phyloP scores from a whole-genome alignment of 1,139 yeast genomes.

The Sugiyamaella sp. region DNA sequence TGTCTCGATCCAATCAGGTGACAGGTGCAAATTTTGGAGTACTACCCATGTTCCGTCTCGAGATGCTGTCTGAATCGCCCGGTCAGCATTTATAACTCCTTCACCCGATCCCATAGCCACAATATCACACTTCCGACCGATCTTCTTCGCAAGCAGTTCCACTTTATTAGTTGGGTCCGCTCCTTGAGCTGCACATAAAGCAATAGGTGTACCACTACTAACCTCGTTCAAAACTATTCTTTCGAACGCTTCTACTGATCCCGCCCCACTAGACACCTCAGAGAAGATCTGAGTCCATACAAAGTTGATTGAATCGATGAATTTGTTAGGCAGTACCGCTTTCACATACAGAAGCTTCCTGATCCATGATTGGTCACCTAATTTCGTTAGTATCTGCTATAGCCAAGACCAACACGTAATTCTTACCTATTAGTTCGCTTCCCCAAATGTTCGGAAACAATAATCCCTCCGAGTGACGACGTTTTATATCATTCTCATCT shows the following conservation, averaged over 20 bases:
- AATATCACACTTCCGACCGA: slow-evolving; percentile 41
- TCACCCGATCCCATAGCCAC: slow-evolving; percentile 81
- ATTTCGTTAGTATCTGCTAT: not conserved
- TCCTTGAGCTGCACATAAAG: slow-evolving; percentile 64
- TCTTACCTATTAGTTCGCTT: slow-evolving; percentile 20
- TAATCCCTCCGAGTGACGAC: not conserved
- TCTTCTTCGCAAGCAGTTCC: slow-evolving; percentile 47
- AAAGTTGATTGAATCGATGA: slow-evolving; percentile 28
- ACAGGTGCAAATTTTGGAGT: slow-evolving; percentile 77
- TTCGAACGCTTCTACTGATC: slow-evolving; percentile 21
- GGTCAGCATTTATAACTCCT: slow-evolving; percentile 59
- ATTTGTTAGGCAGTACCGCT: slow-evolving; percentile 32
- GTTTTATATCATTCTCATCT: slow-evolving; percentile 1
- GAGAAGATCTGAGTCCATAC: slow-evolving; percentile 26
- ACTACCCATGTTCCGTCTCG: slow-evolving; percentile 65
- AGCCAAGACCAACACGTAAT: not conserved
- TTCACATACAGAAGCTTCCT: slow-evolving; percentile 30
- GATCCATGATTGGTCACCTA: slow-evolving; percentile 26
- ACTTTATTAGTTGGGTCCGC: slow-evolving; percentile 68
- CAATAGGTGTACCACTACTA: slow-evolving; percentile 45
- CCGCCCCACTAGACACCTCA: slow-evolving; percentile 5
- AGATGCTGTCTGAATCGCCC: slow-evolving; percentile 52
- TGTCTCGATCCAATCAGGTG: slow-evolving; percentile 61
- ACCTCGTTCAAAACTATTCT: slow-evolving; percentile 30
- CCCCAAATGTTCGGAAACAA: slow-evolving; percentile 20